These are phyloP conservation scores for Termitomyces sp. DNA, from an alignment of 768 basidiomycete species.

Conservation along the genomic window DNA sequence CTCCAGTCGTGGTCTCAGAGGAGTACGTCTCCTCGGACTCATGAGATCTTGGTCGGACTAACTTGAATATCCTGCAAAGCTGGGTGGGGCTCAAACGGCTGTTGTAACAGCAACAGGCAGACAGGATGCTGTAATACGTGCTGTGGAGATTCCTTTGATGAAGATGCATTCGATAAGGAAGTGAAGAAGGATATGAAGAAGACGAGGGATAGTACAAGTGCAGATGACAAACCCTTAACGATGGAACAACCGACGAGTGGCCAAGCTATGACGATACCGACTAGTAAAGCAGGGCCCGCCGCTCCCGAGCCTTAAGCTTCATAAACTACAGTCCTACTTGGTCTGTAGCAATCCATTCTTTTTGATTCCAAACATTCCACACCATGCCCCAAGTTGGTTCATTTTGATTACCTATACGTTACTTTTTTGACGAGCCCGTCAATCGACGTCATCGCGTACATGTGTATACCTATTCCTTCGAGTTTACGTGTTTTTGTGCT, in stretches of 20 bases:
- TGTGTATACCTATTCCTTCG: neutral
- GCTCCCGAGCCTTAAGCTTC: neutral
- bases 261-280: conserved; percentile 7
- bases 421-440: neutral
- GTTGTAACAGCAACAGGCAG: conserved; percentile 20
- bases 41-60: neutral
- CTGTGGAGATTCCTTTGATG: conserved; percentile 36
- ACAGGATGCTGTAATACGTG: conserved; percentile 44
- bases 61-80: conserved; percentile 12
- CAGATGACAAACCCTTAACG: conserved; percentile 11
- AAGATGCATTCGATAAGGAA: conserved; percentile 37
- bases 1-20: conserved; percentile 22
- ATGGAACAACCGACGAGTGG: conserved; percentile 17
- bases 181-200: conserved; percentile 31
- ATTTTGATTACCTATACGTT: neutral
- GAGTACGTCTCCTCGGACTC: conserved; percentile 11
- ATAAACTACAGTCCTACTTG: neutral
- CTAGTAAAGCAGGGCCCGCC: neutral
- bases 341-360: neutral
- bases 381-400: too few species aligned
- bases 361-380: too few species aligned
- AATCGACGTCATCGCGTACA: neutral
- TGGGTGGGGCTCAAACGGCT: conserved; percentile 25
- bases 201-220: conserved; percentile 22
- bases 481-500: neutral